A percentile compares a stretch with the other conserved stretches of the same genome.
Conservation (phyloP, 805 yeast species). For the Danielozyma ontarioensis region DNA sequence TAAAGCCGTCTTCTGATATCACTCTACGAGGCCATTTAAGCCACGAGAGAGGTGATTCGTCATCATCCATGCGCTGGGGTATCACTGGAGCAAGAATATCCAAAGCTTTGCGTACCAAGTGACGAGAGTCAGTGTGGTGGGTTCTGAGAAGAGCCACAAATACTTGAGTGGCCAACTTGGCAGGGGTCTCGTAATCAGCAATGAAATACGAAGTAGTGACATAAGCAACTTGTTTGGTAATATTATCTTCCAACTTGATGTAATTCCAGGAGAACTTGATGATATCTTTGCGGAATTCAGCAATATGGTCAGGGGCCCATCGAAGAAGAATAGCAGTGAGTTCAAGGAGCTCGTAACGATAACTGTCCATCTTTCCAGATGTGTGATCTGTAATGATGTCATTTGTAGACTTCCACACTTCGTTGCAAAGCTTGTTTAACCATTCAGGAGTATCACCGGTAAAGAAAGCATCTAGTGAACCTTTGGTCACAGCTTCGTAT, state of each 20-base stretch:
- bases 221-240: conserved; percentile 90
- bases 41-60: conserved; percentile 64
- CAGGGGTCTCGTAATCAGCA: conserved; percentile 81
- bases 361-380: conserved; percentile 68
- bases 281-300: conserved; percentile 70
- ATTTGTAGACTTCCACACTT: conserved; percentile 68
- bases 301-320: conserved; percentile 55
- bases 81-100: conserved; percentile 86
- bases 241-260: conserved; percentile 80
- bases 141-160: conserved; percentile 86
- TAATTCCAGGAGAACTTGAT: conserved; percentile 94
- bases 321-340: conserved; percentile 72
- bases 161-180: conserved; percentile 83
- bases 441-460: conserved; percentile 44
- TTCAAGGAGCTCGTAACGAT: conserved; percentile 74
- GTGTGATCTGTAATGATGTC: conserved; percentile 48
- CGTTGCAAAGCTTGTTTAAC: conserved; percentile 57
- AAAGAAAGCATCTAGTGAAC: conserved; percentile 44
- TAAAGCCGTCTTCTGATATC: conserved; percentile 83
- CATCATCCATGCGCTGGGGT: conserved; percentile 55
- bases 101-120: conserved; percentile 78
- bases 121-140: conserved; percentile 79
- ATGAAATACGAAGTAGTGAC: conserved; percentile 84
- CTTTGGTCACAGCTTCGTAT: conserved; percentile 50
- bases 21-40: conserved; percentile 93